phyloP scores from a whole-genome alignment of 768 basidiomycete species.

The Tephrocybe sp. region DNA sequence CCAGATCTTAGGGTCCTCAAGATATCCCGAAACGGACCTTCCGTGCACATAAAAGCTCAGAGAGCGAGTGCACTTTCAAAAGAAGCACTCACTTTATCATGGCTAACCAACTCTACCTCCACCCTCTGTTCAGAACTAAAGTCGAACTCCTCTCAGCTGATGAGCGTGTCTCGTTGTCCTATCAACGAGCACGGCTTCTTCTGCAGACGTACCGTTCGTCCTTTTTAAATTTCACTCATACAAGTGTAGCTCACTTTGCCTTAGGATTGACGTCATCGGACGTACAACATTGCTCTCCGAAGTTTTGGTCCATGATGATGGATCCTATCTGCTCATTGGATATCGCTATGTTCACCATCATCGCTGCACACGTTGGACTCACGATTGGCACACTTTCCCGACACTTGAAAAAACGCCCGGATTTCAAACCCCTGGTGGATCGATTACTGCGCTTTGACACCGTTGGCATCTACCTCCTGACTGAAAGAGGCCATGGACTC shows the following conservation, averaged over 20 bases:
- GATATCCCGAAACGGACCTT: constrained; percentile 18
- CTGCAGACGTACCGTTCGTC: constrained; percentile 48
- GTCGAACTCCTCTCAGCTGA: constrained; percentile 45
- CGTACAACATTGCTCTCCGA: constrained; percentile 46
- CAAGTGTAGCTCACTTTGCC: constrained; percentile 8
- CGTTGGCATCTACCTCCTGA: constrained; percentile 52
- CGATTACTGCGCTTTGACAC: constrained; percentile 53
- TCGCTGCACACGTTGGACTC: constrained; percentile 52
- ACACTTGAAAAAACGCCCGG: constrained; percentile 47
- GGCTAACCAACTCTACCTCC: constrained; percentile 37
- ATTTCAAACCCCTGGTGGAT: constrained; percentile 48
- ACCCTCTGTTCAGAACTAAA: constrained; percentile 47
- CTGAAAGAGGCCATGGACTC: constrained; percentile 60
- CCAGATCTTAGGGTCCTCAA: constrained; percentile 17
- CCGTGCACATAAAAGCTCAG: constrained; percentile 15
- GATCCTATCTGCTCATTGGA: constrained; percentile 54
- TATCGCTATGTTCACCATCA: constrained; percentile 52
- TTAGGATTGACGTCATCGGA: constrained; percentile 45
- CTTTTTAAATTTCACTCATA: not conserved
- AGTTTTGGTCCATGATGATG: constrained; percentile 53
- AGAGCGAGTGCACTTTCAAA: not conserved
- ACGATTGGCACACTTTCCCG: constrained; percentile 55
- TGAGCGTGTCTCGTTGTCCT: constrained; percentile 49
- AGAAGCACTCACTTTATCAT: constrained; percentile 21
- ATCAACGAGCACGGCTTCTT: constrained; percentile 48